These are phyloP conservation scores for Xylaria scruposa DNA, from an alignment of 495 filamentous ascomycete genomes.

Conservation along the genomic window DNA sequence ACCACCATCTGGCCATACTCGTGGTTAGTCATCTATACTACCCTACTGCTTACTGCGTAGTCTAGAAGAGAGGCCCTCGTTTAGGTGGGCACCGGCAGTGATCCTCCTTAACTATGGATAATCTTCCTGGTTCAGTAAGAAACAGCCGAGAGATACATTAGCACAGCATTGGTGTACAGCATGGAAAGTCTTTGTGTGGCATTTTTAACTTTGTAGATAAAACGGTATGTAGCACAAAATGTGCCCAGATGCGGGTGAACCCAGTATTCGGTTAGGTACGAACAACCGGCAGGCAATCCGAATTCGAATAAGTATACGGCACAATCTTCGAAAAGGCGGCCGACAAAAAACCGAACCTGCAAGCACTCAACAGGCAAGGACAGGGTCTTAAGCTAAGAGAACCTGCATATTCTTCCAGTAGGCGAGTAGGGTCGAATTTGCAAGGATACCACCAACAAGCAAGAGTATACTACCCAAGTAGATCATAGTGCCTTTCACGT, in stretches of 20 bases:
- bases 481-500: background rate
- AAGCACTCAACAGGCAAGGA: background rate
- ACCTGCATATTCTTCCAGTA: background rate
- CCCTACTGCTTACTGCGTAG: background rate
- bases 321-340: background rate
- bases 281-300: constrained; percentile 8
- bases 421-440: background rate
- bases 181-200: background rate
- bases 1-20: background rate
- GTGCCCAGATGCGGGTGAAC: background rate
- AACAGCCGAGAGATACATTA: background rate
- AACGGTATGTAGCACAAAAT: background rate
- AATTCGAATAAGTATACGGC: constrained; percentile 6
- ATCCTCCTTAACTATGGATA: background rate
- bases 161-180: background rate
- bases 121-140: background rate
- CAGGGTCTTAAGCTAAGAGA: background rate
- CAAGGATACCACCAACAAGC: background rate
- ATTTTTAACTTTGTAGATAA: background rate
- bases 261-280: background rate
- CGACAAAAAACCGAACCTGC: background rate
- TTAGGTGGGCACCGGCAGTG: background rate
- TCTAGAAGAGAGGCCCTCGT: background rate
- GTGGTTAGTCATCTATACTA: background rate
- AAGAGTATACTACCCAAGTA: background rate